Conservation (phyloP, 257 asterid genomes). For the Fraxinus quadrangulata region DNA sequence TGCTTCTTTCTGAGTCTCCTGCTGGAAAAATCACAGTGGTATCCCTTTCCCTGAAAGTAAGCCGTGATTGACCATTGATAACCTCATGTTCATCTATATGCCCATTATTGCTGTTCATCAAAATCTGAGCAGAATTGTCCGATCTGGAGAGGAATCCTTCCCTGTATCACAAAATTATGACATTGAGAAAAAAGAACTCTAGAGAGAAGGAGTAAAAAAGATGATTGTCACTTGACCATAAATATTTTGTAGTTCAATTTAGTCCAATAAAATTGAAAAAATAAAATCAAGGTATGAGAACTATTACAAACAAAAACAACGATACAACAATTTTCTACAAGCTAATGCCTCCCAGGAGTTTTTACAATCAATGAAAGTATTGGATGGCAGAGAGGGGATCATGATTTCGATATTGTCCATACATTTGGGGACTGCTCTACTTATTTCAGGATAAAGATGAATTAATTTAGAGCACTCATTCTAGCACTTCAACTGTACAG, state of each 20-base stretch:
- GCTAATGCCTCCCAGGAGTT: no score
- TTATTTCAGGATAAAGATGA: no score
- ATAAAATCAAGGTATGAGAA: background rate
- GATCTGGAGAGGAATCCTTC: slow-evolving; percentile 77
- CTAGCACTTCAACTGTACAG: no score
- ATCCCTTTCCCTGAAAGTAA: slow-evolving; percentile 40
- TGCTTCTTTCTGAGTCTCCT: slow-evolving; percentile 25
- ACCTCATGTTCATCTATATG: slow-evolving; percentile 23
- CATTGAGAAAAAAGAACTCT: background rate
- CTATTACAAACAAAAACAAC: background rate
- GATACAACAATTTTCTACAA: background rate
- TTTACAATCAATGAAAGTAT: no score
- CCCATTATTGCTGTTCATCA: slow-evolving; percentile 27
- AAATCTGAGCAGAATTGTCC: slow-evolving; percentile 43
- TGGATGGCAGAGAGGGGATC: no score
- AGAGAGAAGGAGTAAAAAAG: slow-evolving; percentile 1
- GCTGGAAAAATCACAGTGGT: slow-evolving; percentile 20
- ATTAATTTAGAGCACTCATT: no score
- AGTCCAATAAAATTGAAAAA: background rate
- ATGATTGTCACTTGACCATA: background rate
- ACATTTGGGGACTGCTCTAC: no score
- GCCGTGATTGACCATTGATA: slow-evolving; percentile 34
- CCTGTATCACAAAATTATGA: slow-evolving; percentile 44
- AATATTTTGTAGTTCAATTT: slow-evolving; percentile 10
- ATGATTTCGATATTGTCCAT: no score